Base-by-base conservation (phyloP, 2,329 filamentous ascomycete genomes). In the Thelonectria blattea region DNA sequence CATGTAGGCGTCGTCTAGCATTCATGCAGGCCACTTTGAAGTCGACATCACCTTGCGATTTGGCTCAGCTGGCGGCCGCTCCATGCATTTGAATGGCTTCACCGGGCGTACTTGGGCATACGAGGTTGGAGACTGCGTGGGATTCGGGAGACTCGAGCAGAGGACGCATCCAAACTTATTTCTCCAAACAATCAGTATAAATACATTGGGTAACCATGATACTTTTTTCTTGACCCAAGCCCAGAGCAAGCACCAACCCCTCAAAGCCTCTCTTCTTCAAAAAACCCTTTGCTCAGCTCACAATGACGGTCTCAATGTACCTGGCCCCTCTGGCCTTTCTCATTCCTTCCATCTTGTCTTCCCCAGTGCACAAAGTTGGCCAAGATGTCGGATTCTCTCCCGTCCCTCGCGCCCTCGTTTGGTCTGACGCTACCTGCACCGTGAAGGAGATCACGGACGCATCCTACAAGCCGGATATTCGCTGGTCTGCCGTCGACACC, bases 401-500 rank as follows among this genome's bases (percentile, higher is more conserved):
- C 12, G 12, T 32, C 41, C 32, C 12, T 14, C 41, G 51, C 15
- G 24, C 24, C 17, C 27, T 17, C 27, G 51, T 20, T 22, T 53
- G 51, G 51, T 53, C 51, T 5, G 27, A 43, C 9, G 52, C 42
- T n/a, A 46, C 42, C 10, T 54, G 42, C 52, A 37, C 52, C 1
- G 52, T 54, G 12, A 39, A 30, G 12, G 52, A 54, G 10, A 54
- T 54, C 41, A 47, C 52, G 3, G 52, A 54, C 10, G 52, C 52
- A 4, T 54, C 52, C 4, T 54, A 47, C 52, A 18, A 20, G 11
- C 30, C 52, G n/a, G 42, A 54, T 27, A n/a, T 54, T 24, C 52
- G 42, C 15, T 47, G 52, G 52, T 22, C 42, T 3, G 11, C 52
- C 14, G 52, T 54, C 15, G 30, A 54, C 42, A 22, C 30, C n/a